Conservation (phyloP, 2,329 filamentous ascomycete species). For the Phaeosphaeria sp. region DNA sequence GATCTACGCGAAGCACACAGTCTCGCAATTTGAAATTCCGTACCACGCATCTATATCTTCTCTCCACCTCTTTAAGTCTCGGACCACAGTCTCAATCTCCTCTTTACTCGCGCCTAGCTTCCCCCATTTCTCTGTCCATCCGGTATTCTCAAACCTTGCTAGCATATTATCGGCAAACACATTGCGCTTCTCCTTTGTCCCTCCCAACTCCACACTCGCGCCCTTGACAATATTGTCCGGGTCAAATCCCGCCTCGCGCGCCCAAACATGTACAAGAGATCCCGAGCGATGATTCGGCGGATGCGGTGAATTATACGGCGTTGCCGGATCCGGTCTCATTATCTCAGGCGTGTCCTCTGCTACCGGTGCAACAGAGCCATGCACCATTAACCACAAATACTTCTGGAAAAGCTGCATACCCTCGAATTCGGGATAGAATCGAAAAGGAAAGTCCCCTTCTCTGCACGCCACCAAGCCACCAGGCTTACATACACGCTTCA, state of each 20-base stretch:
- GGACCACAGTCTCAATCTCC: background rate
- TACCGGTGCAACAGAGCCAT: background rate
- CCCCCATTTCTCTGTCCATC: background rate
- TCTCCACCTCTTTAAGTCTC: background rate
- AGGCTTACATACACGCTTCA: background rate
- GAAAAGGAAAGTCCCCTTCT: background rate
- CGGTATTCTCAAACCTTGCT: background rate
- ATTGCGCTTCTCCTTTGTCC: background rate
- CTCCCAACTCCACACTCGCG: background rate
- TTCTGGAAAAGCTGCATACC: background rate
- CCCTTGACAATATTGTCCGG: background rate
- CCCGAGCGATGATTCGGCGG: background rate
- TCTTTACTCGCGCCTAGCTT: background rate
- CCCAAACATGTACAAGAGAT: background rate
- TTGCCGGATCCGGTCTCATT: background rate
- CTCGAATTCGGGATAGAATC: background rate
- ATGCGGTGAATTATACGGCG: background rate
- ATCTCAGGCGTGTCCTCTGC: background rate
- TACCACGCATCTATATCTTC: background rate
- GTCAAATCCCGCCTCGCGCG: background rate
- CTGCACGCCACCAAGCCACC: background rate
- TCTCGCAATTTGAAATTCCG: background rate
- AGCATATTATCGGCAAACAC: background rate
- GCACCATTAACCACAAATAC: background rate
- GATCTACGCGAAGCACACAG: background rate